Evolutionary conservation across 495 filamentous ascomycete genomes (phyloP).

Genomic region (Geopyxis carbonaria): DNA sequence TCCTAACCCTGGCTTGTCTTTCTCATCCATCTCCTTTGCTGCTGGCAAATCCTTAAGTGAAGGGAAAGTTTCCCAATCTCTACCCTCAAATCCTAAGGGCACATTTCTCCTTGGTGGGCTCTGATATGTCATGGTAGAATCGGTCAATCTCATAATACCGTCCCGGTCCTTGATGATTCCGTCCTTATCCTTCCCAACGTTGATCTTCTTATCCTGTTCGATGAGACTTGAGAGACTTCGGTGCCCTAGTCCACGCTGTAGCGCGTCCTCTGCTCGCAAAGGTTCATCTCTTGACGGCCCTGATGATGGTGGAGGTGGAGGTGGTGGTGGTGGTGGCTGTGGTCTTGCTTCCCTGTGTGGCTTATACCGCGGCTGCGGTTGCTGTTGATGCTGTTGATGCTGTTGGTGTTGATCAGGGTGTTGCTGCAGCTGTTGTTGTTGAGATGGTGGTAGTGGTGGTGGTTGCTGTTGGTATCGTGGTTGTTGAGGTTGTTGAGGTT

Average conservation of each 20-base stretch:
- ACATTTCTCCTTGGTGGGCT: constrained; percentile 8
- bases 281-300: constrained; percentile 25
- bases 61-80: neutral
- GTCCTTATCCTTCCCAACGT: constrained; percentile 18
- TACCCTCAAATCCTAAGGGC: neutral
- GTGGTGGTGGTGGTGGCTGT: constrained; percentile 24
- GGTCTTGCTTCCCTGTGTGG: constrained; percentile 26
- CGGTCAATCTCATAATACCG: constrained; percentile 10
- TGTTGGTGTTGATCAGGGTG: constrained; percentile 27
- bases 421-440: neutral
- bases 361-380: too few species aligned
- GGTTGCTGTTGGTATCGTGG: too few species aligned
- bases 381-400: too few species aligned
- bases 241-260: constrained; percentile 31
- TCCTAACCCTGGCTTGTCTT: neutral
- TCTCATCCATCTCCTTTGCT: constrained; percentile 1
- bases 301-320: constrained; percentile 31
- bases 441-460: neutral
- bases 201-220: constrained; percentile 14
- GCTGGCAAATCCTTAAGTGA: too few species aligned
- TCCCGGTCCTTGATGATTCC: constrained; percentile 17
- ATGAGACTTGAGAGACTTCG: constrained; percentile 17
- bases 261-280: constrained; percentile 42
- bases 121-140: constrained; percentile 10
- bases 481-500: constrained; percentile 10